Conservation (phyloP, 2,329 filamentous ascomycete genomes). For the Trichophyton rubrum region DNA sequence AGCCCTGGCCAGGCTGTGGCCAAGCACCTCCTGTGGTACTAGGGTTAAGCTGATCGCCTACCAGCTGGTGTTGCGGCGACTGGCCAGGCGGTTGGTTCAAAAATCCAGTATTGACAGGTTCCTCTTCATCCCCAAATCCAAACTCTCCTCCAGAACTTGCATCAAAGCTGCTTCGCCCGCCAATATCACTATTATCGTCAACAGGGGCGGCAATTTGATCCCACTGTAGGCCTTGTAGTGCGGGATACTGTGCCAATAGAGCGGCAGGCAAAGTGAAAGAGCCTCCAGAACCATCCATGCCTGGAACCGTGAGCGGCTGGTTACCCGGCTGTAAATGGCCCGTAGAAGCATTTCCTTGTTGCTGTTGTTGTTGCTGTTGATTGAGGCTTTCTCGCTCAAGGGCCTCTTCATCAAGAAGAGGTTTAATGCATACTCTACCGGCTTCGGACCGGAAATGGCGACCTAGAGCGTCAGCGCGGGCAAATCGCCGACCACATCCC, state of each 20-base stretch:
- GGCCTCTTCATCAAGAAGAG: conserved; percentile 89
- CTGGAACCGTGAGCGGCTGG: conserved; percentile 49
- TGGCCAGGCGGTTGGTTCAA: conserved; percentile 18
- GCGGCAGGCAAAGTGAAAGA: conserved; percentile 72
- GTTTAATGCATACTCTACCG: conserved; percentile 90
- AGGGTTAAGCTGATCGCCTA: conserved; percentile 18
- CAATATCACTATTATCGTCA: conserved; percentile 47
- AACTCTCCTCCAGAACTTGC: conserved; percentile 34
- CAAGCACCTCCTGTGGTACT: conserved; percentile 12
- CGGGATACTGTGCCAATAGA: conserved; percentile 81
- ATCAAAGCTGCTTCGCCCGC: conserved; percentile 43
- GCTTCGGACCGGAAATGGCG: conserved; percentile 93
- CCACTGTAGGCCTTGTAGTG: conserved; percentile 85
- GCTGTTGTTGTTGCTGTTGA: conserved; percentile 62
- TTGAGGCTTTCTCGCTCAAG: conserved; percentile 63
- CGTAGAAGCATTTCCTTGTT: conserved; percentile 38
- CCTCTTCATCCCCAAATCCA: conserved; percentile 31
- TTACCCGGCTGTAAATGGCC: conserved; percentile 47
- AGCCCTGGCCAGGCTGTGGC: conserved; percentile 5
- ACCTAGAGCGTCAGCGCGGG: conserved; percentile 85
- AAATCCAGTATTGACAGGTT: conserved; percentile 28
- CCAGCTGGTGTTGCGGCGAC: conserved; percentile 5
- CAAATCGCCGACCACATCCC: conserved; percentile 89
- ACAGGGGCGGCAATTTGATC: conserved; percentile 54
- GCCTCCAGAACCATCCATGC: conserved; percentile 43